Base-by-base conservation (phyloP, 306 rosid species). In the Corylus americana region DNA sequence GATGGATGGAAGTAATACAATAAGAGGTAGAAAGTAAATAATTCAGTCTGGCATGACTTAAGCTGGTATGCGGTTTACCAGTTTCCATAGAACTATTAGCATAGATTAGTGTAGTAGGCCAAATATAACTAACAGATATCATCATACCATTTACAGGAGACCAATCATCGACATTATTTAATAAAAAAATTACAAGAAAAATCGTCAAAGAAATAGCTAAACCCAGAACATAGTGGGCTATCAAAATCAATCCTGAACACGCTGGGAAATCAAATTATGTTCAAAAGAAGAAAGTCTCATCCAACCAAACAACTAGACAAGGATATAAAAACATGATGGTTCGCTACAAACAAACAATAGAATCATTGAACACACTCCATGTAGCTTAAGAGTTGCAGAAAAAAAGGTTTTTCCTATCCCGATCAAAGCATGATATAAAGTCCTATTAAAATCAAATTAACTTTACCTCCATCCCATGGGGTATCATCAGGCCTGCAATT, bases 381-480 rank as follows among this genome's bases (percentile, higher is more conserved):
- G 54, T 57, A 71, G 9, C 74, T 81, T 11, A 6, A 58, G 4
- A 11, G 37, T 27, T 59, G 73, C 75, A 59, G 44, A n/a, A 64
- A 67, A 62, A 55, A 12, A 35, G 25, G 49, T 48, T 48, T 48
- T 48, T 48, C 54, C 42, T 35, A 49, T 11, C 54, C 54, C 35
- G 35, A 44, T 11, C 54, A 63, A 71, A 80, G 64, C 61, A 58
- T 18, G 22, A 87, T 39, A 61, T 2, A 29, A 58, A 77, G 53
- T 62, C 50, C 63, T 59, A 12, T 66, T 79, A 47, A 72, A 55
- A 67, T 47, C 71, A 39, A 9, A 74, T 75, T 59, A 44, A 89
- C 66, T 69, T 71, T 85, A 91, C 98, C 98, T 94, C 98, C 98
- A 84, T 94, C 98, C 98, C 98, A 94, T 1, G 97, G 97, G 51